Evolutionary conservation across 805 yeast species (phyloP), one percentile per base, ranked within the genome.

Genomic region (Candida sakaeoensis): DNA sequence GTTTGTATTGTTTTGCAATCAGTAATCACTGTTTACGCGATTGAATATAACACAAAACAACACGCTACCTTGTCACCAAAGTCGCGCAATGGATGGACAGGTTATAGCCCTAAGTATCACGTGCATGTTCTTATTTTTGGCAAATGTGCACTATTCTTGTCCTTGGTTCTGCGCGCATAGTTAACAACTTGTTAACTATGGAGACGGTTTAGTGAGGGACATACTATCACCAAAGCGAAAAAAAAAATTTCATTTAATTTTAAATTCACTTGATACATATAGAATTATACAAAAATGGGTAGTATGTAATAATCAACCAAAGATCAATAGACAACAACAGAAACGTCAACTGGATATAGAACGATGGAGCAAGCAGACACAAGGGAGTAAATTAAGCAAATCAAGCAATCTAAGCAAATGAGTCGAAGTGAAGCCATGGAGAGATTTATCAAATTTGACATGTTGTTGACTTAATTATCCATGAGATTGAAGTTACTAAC

Each of bases 211-310:
- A n/a, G n/a, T n/a, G n/a, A n/a, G 10, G 27, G 9, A 13, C 22
- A 21, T 32, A 34, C 37, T 34, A 34, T 24, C 37, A 34, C 18
- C 26, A 23, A 36, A 18, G 13, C 10, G 17, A 31, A 34, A 43
- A 40, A n/a, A n/a, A 32, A 33, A 34, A 36, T 40, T 35, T 26
- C 16, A 12, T 29, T 21, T 21, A 8, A 28, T 9, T 21, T 25
- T 22, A 9, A 27, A 21, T 33, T 36, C 27, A 25, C 21, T 18
- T 18, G 17, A 30, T 34, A 26, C 21, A 33, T n/a, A 14, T 31
- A 27, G 49, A 47, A 50, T 54, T 49, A 54, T 68, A 65, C 66
- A 72, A 79, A 65, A 72, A 80, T 80, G 87, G 72, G 85, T 77
- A 80, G 87, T 80, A 80, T 72, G 87, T 80, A 34, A 34, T 5